Evolutionary conservation across 2,329 filamentous ascomycete genomes (phyloP), one percentile per base, ranked within the genome.

Genomic region (Dryadomyces quercus-mongolicae): DNA sequence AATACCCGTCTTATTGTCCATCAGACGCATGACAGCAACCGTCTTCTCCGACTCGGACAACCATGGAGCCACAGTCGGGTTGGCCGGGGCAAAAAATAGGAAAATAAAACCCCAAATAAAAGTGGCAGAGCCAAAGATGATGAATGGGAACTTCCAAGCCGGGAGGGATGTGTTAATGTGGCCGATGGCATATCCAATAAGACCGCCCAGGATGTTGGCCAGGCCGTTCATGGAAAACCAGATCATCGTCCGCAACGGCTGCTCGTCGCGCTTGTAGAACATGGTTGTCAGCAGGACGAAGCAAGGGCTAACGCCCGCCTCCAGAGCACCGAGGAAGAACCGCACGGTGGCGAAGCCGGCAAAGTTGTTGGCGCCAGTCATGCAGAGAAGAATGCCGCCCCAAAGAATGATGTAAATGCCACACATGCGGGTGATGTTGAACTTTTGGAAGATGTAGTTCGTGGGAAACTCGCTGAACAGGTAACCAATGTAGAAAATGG

Each of bases 1-100:
- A 51, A 80, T 71, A 1, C 77, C 78, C 55, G 76, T 71, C 12
- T 70, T 65, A 58, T 81, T 80, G 3, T 64, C 65, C 0, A 73
- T 68, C 0, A 80, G 73, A 22, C 78, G 72, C 49, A 75, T 73
- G 13, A 78, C 69, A 5, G 77, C 77, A 16, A 82, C 71, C 2
- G 67, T 67, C 51, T 75, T 76, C 62, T 87, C 82, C 48, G 77
- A 72, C 1, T 69, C 63, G 4, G 68, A 74, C 38, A 88, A 72
- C 62, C 81, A 85, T 56, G 8, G 15, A 76, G 77, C 2, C 82
- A 80, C 0, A 76, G 81, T n/a, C 80, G 73, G 0, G 1, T 75
- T 71, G 62, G 87, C 81, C 1, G 84, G 79, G 1, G 87, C 70
- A 44, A 79, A 63, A 58, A 80, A 74, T 65, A 77, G 75, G 13